A percentile compares a stretch with the other conserved stretches of the same genome.
Conservation (phyloP, 495 filamentous ascomycete genomes). For the Penicillium pancosmium region DNA sequence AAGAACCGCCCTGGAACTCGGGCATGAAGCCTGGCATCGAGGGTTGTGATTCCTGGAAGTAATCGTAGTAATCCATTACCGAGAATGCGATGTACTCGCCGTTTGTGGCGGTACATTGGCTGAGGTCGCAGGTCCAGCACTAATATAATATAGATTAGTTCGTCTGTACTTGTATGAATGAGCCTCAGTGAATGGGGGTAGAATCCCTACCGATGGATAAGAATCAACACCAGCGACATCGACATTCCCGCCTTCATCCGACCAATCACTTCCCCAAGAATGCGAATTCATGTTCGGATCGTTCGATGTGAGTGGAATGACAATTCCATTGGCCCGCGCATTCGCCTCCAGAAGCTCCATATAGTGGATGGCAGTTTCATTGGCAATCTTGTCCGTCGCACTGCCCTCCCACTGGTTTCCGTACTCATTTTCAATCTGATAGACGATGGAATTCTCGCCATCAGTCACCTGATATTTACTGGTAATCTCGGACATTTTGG, state of each 20-base stretch:
- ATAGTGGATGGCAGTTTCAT: conserved; percentile 52
- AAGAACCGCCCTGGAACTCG: conserved; percentile 67
- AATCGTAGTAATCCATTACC: conserved; percentile 55
- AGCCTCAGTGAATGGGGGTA: neutral
- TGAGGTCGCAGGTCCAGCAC: conserved; percentile 63
- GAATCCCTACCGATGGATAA: conserved; percentile 51
- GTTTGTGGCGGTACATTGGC: conserved; percentile 58
- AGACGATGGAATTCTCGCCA: conserved; percentile 56
- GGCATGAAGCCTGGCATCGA: conserved; percentile 61
- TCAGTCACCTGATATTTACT: conserved; percentile 57
- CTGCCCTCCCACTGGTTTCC: conserved; percentile 56
- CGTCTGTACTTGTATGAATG: neutral
- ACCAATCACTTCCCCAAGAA: conserved; percentile 59
- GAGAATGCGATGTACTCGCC: conserved; percentile 57
- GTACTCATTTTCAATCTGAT: conserved; percentile 67
- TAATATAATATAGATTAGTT: conserved; percentile 4
- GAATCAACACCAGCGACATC: conserved; percentile 60
- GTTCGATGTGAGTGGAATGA: conserved; percentile 56
- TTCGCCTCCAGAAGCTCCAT: conserved; percentile 57
- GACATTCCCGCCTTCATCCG: conserved; percentile 55
- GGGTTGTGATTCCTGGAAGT: conserved; percentile 53
- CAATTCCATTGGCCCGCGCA: conserved; percentile 55
- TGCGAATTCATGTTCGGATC: conserved; percentile 54
- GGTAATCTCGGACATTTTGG: conserved; percentile 50
- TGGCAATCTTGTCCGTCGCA: conserved; percentile 43